Percentiles rank a stretch among this genome's conserved stretches.
Conservation (phyloP, 768 basidiomycete species). For the Obba rivulosa region DNA sequence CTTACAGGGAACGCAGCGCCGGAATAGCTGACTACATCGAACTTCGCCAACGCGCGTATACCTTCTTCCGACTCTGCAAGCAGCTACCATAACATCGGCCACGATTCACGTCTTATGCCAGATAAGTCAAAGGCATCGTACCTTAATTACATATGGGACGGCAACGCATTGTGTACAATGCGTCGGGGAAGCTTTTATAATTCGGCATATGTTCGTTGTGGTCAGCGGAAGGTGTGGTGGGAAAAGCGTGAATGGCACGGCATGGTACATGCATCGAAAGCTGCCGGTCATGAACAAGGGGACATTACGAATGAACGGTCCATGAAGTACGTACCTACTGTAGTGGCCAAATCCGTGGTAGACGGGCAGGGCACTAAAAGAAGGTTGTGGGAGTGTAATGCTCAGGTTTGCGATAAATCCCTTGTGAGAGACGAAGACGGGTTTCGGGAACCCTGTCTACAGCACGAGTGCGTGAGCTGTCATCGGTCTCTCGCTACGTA, state of each 20-base stretch:
- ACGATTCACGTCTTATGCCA: too few relatives aligned
- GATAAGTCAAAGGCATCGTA: too few relatives aligned
- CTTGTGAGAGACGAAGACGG: constrained; percentile 33
- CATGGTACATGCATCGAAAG: constrained; percentile 39
- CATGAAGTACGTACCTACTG: constrained; percentile 21
- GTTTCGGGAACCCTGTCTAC: constrained; percentile 46
- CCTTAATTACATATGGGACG: constrained; percentile 35
- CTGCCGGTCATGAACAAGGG: constrained; percentile 19
- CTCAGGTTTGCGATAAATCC: constrained; percentile 30
- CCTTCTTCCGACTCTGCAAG: constrained; percentile 46
- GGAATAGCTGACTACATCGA: constrained; percentile 46
- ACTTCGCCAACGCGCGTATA: constrained; percentile 31
- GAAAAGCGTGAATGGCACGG: constrained; percentile 39
- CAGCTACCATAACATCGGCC: constrained; percentile 32
- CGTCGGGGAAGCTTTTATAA: constrained; percentile 30
- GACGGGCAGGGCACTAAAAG: constrained; percentile 41
- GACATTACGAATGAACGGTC: neutral
- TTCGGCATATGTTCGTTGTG: constrained; percentile 34
- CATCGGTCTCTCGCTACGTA: too few relatives aligned
- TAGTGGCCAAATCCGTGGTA: constrained; percentile 37
- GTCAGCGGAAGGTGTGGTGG: constrained; percentile 42
- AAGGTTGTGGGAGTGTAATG: constrained; percentile 29
- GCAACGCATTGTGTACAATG: constrained; percentile 27
- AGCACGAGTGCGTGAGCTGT: too few relatives aligned
- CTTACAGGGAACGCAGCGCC: constrained; percentile 44